Evolutionary conservation across 371 early-diverging fungal species (phyloP).

Genomic region (Capniomyces stellatus): DNA sequence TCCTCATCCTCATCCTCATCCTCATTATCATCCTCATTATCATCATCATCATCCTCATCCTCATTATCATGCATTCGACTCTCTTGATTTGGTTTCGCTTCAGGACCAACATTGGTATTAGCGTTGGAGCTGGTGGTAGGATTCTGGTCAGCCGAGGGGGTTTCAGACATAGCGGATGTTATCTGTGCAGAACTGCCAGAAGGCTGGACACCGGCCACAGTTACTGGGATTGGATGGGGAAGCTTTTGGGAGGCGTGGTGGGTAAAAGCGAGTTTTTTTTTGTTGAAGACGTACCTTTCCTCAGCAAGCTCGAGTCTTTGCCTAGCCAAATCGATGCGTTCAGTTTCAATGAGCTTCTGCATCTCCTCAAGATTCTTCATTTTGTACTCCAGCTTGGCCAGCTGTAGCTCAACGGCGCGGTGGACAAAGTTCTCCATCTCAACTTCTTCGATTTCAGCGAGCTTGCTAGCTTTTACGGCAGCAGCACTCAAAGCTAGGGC

Average conservation of each 20-base stretch:
- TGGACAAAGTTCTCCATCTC: conserved; percentile 63
- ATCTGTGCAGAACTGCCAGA: neutral
- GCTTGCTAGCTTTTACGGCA: conserved; percentile 31
- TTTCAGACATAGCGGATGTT: neutral
- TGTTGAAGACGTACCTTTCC: conserved; percentile 41
- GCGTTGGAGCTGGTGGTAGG: no score
- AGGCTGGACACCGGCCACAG: neutral
- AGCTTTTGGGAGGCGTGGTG: no score
- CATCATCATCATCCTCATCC: no score
- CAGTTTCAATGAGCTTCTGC: conserved; percentile 67
- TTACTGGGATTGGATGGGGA: no score
- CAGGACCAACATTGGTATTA: no score
- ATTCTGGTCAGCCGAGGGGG: no score
- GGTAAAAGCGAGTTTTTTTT: no score
- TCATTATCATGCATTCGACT: no score
- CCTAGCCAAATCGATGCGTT: conserved; percentile 58
- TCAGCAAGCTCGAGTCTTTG: conserved; percentile 62
- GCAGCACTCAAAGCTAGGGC: conserved; percentile 41
- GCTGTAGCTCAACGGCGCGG: conserved; percentile 63
- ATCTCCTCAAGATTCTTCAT: conserved; percentile 81
- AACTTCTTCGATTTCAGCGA: conserved; percentile 46
- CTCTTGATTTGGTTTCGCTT: no score
- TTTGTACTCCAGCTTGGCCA: conserved; percentile 74
- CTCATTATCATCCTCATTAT: no score
- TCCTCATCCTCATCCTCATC: no score